A percentile compares a stretch with the other conserved stretches of the same genome.
phyloP scores from a whole-genome alignment of 257 asterid genomes.

The Asclepias syriaca region DNA sequence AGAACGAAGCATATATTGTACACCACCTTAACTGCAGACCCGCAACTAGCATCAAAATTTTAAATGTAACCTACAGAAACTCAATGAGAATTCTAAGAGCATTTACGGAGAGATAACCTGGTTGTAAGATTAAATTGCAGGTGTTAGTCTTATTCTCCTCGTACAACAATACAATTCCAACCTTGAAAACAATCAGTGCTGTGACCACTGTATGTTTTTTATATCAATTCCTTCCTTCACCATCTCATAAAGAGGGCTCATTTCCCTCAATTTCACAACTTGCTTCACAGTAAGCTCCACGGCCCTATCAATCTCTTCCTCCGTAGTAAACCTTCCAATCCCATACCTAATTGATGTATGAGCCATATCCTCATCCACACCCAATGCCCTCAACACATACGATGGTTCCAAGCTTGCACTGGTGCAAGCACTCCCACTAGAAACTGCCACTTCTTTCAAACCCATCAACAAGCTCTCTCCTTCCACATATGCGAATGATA shows the following conservation, averaged over 20 bases:
- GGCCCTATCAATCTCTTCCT: constrained; percentile 80
- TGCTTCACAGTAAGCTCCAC: constrained; percentile 82
- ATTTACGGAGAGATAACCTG: neutral
- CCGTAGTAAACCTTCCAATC: constrained; percentile 94
- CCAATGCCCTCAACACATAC: constrained; percentile 90
- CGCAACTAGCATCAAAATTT: neutral
- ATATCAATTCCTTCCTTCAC: constrained; percentile 87
- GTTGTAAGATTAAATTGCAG: neutral
- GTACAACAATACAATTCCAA: neutral
- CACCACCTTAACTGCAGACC: neutral
- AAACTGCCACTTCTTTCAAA: constrained; percentile 93
- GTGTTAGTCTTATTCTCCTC: neutral
- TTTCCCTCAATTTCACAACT: constrained; percentile 91
- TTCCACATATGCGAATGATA: constrained; percentile 91
- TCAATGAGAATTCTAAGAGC: neutral
- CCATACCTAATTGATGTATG: constrained; percentile 96
- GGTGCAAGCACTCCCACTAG: constrained; percentile 97
- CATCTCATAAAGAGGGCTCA: constrained; percentile 99
- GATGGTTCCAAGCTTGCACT: constrained; percentile 99
- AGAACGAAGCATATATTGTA: neutral
- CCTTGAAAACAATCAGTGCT: constrained; percentile 37
- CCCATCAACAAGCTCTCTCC: constrained; percentile 99
- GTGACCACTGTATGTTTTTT: constrained; percentile 87
- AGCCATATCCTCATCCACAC: constrained; percentile 99
- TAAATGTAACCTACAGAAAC: neutral